Conservation (phyloP, 2,329 filamentous ascomycete species). For the Trichoderma citrinoviride region DNA sequence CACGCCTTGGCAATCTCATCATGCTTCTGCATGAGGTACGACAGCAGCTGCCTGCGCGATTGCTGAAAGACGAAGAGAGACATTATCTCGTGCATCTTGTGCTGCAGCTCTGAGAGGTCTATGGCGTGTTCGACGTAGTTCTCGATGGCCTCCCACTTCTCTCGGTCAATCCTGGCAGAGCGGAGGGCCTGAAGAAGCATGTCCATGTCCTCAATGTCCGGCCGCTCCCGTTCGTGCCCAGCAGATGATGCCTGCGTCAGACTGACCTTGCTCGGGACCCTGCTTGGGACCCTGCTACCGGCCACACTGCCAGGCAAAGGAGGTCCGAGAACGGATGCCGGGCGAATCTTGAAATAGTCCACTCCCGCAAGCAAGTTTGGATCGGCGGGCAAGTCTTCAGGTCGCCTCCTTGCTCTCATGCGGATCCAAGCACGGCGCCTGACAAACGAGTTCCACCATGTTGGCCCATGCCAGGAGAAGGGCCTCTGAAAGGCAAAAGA, state of each 20-base stretch:
- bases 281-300: conserved; percentile 35
- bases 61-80: conserved; percentile 83
- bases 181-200: conserved; percentile 68
- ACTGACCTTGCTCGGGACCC: conserved; percentile 38
- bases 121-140: conserved; percentile 78
- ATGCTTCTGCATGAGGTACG: conserved; percentile 61
- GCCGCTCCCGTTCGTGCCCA: conserved; percentile 55
- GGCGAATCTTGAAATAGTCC: conserved; percentile 77
- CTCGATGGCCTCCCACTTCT: conserved; percentile 81
- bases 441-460: conserved; percentile 96
- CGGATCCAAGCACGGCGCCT: conserved; percentile 84
- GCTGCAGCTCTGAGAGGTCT: conserved; percentile 71
- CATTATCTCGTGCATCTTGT: conserved; percentile 84
- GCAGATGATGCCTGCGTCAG: conserved; percentile 37
- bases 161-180: conserved; percentile 75
- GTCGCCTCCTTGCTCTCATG: conserved; percentile 64
- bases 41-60: conserved; percentile 73
- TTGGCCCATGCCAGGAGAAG: conserved; percentile 83
- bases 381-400: conserved; percentile 46
- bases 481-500: conserved; percentile 76
- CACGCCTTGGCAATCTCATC: conserved; percentile 41
- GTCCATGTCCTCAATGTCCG: conserved; percentile 60
- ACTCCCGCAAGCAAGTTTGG: conserved; percentile 63
- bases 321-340: conserved; percentile 44
- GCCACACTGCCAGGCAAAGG: conserved; percentile 35